Evolutionary conservation across 257 asterid species (phyloP).

Genomic region (Petrea volubilis): DNA sequence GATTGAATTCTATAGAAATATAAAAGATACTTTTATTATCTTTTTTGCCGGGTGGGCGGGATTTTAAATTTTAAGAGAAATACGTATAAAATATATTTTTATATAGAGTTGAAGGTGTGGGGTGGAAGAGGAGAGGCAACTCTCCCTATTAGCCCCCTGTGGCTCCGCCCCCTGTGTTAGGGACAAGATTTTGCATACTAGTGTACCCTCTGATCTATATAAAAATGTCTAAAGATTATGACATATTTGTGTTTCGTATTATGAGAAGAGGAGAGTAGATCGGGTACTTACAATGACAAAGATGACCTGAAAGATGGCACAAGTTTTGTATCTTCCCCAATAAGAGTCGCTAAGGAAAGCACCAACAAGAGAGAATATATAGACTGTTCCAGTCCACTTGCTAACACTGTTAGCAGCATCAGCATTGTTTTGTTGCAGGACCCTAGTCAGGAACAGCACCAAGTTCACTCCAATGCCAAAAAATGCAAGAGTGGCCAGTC

Average conservation of each 20-base stretch:
- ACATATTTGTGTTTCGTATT: neutral
- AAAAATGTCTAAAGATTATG: neutral
- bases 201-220: neutral
- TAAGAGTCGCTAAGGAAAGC: constrained; percentile 95
- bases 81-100: too few species aligned
- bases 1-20: too few species aligned
- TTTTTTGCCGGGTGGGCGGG: too few species aligned
- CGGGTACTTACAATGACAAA: constrained; percentile 62
- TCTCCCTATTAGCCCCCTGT: too few species aligned
- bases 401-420: constrained; percentile 92
- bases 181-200: neutral
- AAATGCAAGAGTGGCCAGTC: constrained; percentile 90
- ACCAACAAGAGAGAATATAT: constrained; percentile 95
- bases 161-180: too few species aligned
- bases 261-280: neutral
- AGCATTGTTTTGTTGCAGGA: constrained; percentile 77
- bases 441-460: constrained; percentile 87
- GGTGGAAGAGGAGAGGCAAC: too few species aligned
- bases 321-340: constrained; percentile 93
- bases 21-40: too few species aligned
- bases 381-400: constrained; percentile 98
- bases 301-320: constrained; percentile 81
- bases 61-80: neutral
- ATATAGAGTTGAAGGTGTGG: too few species aligned
- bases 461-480: constrained; percentile 94